These are phyloP conservation scores for Hypomontagnella monticulosa DNA, from an alignment of 495 filamentous ascomycete species.

Conservation along the genomic window DNA sequence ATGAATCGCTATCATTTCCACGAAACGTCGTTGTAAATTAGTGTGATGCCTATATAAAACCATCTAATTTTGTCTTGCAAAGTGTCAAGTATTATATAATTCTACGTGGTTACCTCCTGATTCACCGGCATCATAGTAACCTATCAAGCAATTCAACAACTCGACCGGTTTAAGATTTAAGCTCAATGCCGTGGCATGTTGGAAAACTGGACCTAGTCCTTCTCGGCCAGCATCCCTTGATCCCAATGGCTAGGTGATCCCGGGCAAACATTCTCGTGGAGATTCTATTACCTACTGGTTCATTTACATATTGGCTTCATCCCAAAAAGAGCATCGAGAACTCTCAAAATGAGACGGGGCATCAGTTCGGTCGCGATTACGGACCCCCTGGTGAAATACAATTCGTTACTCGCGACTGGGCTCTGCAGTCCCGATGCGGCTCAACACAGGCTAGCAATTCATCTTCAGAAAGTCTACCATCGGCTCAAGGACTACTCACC, in stretches of 20 bases:
- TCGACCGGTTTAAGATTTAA: not conserved
- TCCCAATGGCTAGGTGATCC: not conserved
- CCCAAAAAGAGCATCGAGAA: too few relatives aligned
- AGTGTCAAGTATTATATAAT: too few relatives aligned
- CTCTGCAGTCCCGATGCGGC: constrained; percentile 67
- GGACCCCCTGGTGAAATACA: constrained; percentile 75
- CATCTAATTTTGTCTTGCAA: too few relatives aligned
- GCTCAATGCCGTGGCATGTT: not conserved
- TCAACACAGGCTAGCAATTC: constrained; percentile 73
- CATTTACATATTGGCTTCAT: too few relatives aligned
- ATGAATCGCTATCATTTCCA: too few relatives aligned
- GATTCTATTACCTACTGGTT: not conserved
- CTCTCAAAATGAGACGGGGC: constrained; percentile 47
- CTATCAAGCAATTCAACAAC: too few relatives aligned
- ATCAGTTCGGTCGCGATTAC: constrained; percentile 68
- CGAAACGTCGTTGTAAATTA: too few relatives aligned
- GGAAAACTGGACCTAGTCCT: not conserved
- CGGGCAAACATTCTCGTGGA: not conserved
- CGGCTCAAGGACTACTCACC: constrained; percentile 75
- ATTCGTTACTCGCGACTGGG: constrained; percentile 67
- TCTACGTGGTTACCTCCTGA: not conserved
- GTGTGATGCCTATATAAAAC: too few relatives aligned
- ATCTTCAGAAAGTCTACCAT: constrained; percentile 74
- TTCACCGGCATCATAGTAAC: too few relatives aligned
- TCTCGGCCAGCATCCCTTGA: not conserved